phyloP scores from a whole-genome alignment of 1,139 yeast species.

The Suhomyces taliae region DNA sequence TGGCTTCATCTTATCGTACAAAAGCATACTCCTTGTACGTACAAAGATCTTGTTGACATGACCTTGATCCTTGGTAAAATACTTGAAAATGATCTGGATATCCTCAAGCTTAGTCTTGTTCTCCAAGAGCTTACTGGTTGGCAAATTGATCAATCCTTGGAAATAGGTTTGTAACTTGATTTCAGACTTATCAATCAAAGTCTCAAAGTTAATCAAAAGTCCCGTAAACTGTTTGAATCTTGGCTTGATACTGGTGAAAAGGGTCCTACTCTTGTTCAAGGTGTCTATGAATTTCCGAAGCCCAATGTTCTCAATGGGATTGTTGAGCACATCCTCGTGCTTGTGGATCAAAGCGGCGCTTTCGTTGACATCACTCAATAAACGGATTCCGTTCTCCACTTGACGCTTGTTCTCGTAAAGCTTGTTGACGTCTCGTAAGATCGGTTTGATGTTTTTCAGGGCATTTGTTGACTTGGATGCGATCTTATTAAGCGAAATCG shows the following conservation, averaged over 20 bases:
- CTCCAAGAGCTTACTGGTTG: constrained; percentile 12
- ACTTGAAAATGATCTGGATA: constrained; percentile 38
- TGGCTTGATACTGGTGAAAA: constrained; percentile 38
- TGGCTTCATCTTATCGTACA: constrained; percentile 43
- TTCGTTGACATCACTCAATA: constrained; percentile 64
- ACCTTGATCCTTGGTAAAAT: constrained; percentile 37
- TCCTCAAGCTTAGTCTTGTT: constrained; percentile 21
- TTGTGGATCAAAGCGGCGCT: constrained; percentile 62
- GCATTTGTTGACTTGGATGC: constrained; percentile 62
- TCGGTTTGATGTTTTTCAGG: constrained; percentile 66
- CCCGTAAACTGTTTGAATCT: constrained; percentile 50
- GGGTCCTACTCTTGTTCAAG: constrained; percentile 32
- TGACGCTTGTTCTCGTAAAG: constrained; percentile 57
- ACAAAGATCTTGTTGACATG: constrained; percentile 45
- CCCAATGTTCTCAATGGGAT: constrained; percentile 42
- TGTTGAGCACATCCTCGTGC: constrained; percentile 45
- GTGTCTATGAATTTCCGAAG: constrained; percentile 38
- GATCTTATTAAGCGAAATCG: constrained; percentile 55
- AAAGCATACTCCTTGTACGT: constrained; percentile 46
- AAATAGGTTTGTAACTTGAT: constrained; percentile 39
- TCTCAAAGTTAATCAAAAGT: constrained; percentile 47
- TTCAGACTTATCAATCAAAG: constrained; percentile 47
- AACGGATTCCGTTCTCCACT: constrained; percentile 58
- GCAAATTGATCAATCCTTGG: constrained; percentile 19
- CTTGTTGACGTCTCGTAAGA: constrained; percentile 61